Percentiles rank a stretch among this genome's conserved stretches.
These are phyloP conservation scores for Neopestalotiopsis sp. DNA, from an alignment of 2,329 filamentous ascomycete genomes.

Conservation along the genomic window DNA sequence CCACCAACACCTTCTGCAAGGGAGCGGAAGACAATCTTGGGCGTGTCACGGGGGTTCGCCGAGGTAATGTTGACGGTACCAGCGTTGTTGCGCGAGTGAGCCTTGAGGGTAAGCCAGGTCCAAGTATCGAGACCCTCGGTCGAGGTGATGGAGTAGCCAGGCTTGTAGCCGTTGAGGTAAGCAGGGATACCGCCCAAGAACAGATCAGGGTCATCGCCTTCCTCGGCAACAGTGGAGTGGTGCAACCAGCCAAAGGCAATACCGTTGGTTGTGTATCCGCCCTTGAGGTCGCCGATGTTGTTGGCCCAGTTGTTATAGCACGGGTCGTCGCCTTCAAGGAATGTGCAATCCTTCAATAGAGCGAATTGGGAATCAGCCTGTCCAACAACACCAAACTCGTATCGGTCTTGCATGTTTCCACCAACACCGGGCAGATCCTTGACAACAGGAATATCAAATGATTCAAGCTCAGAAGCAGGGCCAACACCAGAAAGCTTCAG, in stretches of 20 bases:
- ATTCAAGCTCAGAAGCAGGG: conserved; percentile 26
- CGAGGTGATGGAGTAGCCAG: conserved; percentile 53
- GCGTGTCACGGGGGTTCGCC: conserved; percentile 35
- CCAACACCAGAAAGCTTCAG: conserved; percentile 41
- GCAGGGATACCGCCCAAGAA: conserved; percentile 60
- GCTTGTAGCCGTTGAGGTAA: conserved; percentile 62
- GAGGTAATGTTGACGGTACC: conserved; percentile 54
- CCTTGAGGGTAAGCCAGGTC: conserved; percentile 55
- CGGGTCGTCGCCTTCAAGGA: conserved; percentile 34
- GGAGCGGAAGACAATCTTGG: conserved; percentile 51
- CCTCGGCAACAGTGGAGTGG: conserved; percentile 23
- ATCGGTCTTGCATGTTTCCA: conserved; percentile 34
- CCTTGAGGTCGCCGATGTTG: conserved; percentile 22
- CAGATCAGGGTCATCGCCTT: conserved; percentile 51
- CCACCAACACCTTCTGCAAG: conserved; percentile 50
- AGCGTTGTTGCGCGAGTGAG: conserved; percentile 45
- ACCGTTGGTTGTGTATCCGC: conserved; percentile 34
- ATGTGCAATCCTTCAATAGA: conserved; percentile 35
- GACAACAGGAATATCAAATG: conserved; percentile 31
- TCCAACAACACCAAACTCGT: conserved; percentile 48
- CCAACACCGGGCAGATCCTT: conserved; percentile 39
- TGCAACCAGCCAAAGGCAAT: conserved; percentile 33
- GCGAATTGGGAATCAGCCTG: conserved; percentile 40
- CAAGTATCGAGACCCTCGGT: conserved; percentile 46
- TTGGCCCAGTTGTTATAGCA: conserved; percentile 27